Percentiles rank a stretch among this genome's conserved stretches.
Evolutionary conservation across 2,329 filamentous ascomycete genomes (phyloP).

Genomic region (Phoma herbarum): DNA sequence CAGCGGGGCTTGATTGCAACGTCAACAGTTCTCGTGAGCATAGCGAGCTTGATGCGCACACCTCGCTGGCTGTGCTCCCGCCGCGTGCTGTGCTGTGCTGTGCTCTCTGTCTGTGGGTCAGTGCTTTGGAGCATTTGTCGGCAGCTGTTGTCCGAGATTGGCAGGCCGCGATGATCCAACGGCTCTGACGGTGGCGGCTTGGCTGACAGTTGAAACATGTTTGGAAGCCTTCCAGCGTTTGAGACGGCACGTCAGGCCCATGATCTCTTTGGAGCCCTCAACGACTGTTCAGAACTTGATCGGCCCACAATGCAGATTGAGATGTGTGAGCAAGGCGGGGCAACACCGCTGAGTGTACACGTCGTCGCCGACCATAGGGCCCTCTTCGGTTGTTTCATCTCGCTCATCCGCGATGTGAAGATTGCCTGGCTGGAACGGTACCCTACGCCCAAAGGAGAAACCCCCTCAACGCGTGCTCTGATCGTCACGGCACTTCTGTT

Average conservation of each 20-base stretch:
- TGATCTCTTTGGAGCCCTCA: conserved; percentile 12
- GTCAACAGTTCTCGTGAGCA: conserved; percentile 18
- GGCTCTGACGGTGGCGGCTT: conserved; percentile 23
- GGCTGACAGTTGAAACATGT: conserved; percentile 26
- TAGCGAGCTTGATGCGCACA: conserved; percentile 15
- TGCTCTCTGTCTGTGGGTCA: conserved; percentile 14
- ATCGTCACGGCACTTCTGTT: conserved; percentile 15
- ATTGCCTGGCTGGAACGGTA: conserved; percentile 36
- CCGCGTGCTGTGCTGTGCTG: conserved; percentile 23
- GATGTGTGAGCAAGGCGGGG: conserved; percentile 33
- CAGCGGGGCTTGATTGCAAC: conserved; percentile 23
- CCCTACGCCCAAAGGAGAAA: conserved; percentile 26
- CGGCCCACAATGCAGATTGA: conserved; percentile 26
- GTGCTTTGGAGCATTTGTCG: conserved; percentile 15
- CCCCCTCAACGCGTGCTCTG: conserved; percentile 16
- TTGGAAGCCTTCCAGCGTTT: conserved; percentile 24
- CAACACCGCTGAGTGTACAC: conserved; percentile 17
- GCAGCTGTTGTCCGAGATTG: conserved; percentile 21
- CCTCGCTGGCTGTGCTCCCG: conserved; percentile 21
- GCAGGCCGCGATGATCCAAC: conserved; percentile 23
- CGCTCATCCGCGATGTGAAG: conserved; percentile 25
- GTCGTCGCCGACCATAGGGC: conserved; percentile 28
- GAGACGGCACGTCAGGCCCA: conserved; percentile 17
- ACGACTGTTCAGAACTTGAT: conserved; percentile 22
- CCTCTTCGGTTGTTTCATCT: conserved; percentile 43